Conservation (phyloP, 106 monocot species). For the Dactylorhiza incarnata region DNA sequence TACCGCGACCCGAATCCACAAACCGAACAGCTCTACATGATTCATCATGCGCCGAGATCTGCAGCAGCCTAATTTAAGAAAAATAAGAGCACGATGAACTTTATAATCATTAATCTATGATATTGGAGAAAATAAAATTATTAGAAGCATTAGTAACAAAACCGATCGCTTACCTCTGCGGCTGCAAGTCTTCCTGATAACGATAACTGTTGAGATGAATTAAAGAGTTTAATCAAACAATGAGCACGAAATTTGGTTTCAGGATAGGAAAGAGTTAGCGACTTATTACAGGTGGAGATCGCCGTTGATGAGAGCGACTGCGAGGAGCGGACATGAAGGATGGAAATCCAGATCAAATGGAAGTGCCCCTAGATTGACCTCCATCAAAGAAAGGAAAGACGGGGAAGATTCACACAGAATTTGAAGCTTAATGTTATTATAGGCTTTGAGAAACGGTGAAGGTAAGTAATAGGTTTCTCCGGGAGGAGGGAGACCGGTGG, state of each 20-base stretch:
- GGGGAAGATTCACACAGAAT: not conserved
- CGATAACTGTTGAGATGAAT: slow-evolving; percentile 39
- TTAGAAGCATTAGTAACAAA: not conserved
- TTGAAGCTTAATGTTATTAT: not conserved
- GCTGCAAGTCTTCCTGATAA: slow-evolving; percentile 48
- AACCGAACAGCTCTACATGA: slow-evolving; percentile 90
- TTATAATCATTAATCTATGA: not conserved
- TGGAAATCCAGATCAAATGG: slow-evolving; percentile 93
- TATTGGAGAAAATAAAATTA: not conserved
- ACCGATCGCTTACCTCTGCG: slow-evolving; percentile 37
- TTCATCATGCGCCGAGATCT: slow-evolving; percentile 43
- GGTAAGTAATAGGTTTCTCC: no score
- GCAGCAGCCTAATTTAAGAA: slow-evolving; percentile 26
- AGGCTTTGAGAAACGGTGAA: no score
- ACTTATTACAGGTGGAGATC: slow-evolving; percentile 61
- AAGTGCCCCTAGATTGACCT: slow-evolving; percentile 46
- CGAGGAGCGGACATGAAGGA: slow-evolving; percentile 57
- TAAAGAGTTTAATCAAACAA: not conserved
- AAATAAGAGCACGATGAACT: not conserved
- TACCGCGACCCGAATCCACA: slow-evolving; percentile 67
- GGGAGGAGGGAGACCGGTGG: no score
- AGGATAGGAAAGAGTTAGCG: not conserved
- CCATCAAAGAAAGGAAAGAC: slow-evolving; percentile 30
- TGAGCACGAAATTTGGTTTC: not conserved
- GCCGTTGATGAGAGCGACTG: slow-evolving; percentile 70